These are phyloP conservation scores for Erythrophleum ivorense DNA, from an alignment of 331 rosid genomes.

Conservation along the genomic window DNA sequence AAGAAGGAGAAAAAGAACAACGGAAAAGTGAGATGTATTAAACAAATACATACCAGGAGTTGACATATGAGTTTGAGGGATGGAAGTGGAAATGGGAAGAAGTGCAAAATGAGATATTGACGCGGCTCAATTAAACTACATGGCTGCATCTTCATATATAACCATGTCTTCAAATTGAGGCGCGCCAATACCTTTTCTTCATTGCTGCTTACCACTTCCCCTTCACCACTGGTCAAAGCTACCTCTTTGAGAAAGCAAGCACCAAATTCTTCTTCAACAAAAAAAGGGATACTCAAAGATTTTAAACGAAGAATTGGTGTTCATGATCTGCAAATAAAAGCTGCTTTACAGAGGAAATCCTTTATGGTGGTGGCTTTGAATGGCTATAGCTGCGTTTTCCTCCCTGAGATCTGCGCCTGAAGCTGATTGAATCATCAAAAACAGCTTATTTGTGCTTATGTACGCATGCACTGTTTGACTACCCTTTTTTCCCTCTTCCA, in stretches of 20 bases:
- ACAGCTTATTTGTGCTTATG: conserved; percentile 47
- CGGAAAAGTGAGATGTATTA: too few species aligned
- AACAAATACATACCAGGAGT: neutral
- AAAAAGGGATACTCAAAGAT: neutral
- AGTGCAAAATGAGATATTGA: conserved; percentile 79
- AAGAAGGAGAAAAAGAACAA: neutral
- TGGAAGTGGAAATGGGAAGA: conserved; percentile 42
- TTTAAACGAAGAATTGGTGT: neutral
- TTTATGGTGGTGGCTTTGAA: neutral
- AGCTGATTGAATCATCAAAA: conserved; percentile 31
- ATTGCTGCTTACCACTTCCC: conserved; percentile 33
- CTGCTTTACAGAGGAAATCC: neutral
- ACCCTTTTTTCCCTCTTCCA: conserved; percentile 39
- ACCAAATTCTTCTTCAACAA: neutral
- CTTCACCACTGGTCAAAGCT: neutral
- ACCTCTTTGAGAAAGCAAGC: neutral
- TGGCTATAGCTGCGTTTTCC: conserved; percentile 8
- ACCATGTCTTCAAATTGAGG: conserved; percentile 82
- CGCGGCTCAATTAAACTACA: conserved; percentile 91
- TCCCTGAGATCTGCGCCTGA: conserved; percentile 20
- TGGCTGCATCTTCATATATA: conserved; percentile 43
- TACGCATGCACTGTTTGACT: conserved; percentile 57
- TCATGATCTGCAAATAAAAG: neutral
- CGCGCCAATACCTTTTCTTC: conserved; percentile 69
- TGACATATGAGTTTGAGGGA: neutral